Base-by-base conservation (phyloP, 2,329 filamentous ascomycete species). In the Sporothrix inflata region DNA sequence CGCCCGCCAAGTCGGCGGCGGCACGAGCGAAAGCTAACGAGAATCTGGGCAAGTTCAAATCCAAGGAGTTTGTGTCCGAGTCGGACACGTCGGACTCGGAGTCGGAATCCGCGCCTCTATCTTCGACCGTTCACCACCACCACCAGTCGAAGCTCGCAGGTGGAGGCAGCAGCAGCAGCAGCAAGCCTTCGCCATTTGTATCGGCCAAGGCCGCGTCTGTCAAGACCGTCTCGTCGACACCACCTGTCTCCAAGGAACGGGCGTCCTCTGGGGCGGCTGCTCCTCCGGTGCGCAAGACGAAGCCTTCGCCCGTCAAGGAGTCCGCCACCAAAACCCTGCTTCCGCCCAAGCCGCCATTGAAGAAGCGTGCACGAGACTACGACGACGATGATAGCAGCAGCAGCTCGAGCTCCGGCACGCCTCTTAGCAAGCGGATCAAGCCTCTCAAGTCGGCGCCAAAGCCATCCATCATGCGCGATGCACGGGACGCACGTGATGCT, bases 391-490 rank as follows among this genome's bases (percentile, higher is more conserved):
- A 75, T 49, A 75, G 87, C 72, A 89, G 87, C 75, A 87, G 87
- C 72, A 88, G 86, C 76, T 89, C 87, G 1, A 89, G 87, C 79
- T 89, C 88, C 0, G 86, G 86, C 16, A 86, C 85, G 12, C 87
- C 87, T 2, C 80, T 89, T 12, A 86, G 84, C 77, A 89, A 89
- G 79, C 84, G 87, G n/a, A 81, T 85, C 75, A 88, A 88, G 81
- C 80, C 83, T 1, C 42, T 73, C 68, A 79, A 79, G 73, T 74
- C 74, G 3, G 27, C 73, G 27, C 21, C 72, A 7, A 74, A 72
- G 68, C 2, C 65, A 21, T 16, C 21, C 21, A 63, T 65, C 1
- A 7, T 67, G 2, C 72, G 72, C n/a, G 73, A 74, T 12, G 14
- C 40, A 40, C 53, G 27, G 27, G 9, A 63, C 6, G 55, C 34